phyloP scores from a whole-genome alignment of 495 filamentous ascomycete species.

The Talaromyces wortmannii region DNA sequence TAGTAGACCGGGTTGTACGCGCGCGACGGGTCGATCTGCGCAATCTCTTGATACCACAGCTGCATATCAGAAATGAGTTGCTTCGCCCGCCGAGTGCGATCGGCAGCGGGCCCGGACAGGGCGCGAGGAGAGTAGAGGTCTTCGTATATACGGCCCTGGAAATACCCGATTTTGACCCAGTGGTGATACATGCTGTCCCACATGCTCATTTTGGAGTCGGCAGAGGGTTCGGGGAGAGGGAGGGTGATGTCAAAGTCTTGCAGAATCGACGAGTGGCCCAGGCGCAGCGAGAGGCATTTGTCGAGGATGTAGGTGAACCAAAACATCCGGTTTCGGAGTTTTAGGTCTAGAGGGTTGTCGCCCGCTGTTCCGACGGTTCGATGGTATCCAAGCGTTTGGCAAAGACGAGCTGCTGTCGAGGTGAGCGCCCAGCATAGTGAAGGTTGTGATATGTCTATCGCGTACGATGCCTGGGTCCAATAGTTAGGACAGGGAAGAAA shows the following conservation, averaged over 20 bases:
- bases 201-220: conserved; percentile 3
- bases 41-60: conserved; percentile 4
- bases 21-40: conserved; percentile 1
- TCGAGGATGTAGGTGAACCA: conserved; percentile 59
- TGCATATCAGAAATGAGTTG: conserved; percentile 27
- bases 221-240: conserved; percentile 14
- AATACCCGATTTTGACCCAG: conserved; percentile 47
- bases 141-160: conserved; percentile 53
- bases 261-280: conserved; percentile 53
- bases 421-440: conserved; percentile 56
- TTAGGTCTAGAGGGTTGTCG: conserved; percentile 25
- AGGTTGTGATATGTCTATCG: conserved; percentile 56
- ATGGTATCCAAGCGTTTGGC: conserved; percentile 60
- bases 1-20: conserved; percentile 4
- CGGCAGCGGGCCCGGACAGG: conserved; percentile 36
- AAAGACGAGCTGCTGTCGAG: conserved; percentile 50
- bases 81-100: conserved; percentile 29
- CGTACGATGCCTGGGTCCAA: conserved; percentile 36
- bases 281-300: conserved; percentile 54
- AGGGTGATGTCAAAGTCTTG: conserved; percentile 61
- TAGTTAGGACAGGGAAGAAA: not conserved
- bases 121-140: conserved; percentile 55
- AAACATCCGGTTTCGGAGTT: conserved; percentile 40
- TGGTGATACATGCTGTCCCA: conserved; percentile 21
- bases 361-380: conserved; percentile 39